phyloP scores from a whole-genome alignment of 1,284 basidiomycete genomes.

The Schizopora paradoxa region DNA sequence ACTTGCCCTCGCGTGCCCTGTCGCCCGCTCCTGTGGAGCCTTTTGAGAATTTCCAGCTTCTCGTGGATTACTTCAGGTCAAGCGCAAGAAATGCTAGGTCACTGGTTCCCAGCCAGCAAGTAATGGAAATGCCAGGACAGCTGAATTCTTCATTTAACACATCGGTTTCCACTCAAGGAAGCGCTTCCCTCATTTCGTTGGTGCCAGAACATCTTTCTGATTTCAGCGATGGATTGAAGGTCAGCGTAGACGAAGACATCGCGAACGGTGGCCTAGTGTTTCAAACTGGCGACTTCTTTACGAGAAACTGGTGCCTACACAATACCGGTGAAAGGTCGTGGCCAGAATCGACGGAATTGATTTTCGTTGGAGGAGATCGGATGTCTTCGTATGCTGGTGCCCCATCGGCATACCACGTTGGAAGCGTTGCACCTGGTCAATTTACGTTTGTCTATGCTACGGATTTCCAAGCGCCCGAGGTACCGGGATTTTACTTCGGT shows the following conservation, averaged over 20 bases:
- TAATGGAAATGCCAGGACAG: no score
- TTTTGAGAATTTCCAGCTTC: neutral
- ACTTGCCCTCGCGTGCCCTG: no score
- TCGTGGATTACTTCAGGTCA: no score
- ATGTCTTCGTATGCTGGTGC: conserved; percentile 33
- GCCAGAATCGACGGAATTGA: conserved; percentile 61
- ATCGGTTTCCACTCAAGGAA: no score
- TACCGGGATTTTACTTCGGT: conserved; percentile 62
- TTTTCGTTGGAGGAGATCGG: conserved; percentile 62
- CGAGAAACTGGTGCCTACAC: conserved; percentile 72
- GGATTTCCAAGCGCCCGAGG: conserved; percentile 78
- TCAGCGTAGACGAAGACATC: no score
- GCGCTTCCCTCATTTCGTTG: no score
- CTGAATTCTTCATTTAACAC: no score
- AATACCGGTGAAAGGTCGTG: conserved; percentile 62
- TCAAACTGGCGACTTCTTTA: no score
- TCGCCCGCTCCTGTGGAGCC: neutral
- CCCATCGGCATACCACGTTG: conserved; percentile 40
- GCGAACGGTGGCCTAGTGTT: no score
- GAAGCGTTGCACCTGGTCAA: conserved; percentile 47
- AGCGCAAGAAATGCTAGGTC: no score
- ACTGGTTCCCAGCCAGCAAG: conserved; percentile 4
- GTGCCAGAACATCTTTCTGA: no score
- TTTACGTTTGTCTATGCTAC: conserved; percentile 61
- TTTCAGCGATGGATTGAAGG: no score